phyloP scores from a whole-genome alignment of 495 filamentous ascomycete genomes.

The Pyrenula aspistea region DNA sequence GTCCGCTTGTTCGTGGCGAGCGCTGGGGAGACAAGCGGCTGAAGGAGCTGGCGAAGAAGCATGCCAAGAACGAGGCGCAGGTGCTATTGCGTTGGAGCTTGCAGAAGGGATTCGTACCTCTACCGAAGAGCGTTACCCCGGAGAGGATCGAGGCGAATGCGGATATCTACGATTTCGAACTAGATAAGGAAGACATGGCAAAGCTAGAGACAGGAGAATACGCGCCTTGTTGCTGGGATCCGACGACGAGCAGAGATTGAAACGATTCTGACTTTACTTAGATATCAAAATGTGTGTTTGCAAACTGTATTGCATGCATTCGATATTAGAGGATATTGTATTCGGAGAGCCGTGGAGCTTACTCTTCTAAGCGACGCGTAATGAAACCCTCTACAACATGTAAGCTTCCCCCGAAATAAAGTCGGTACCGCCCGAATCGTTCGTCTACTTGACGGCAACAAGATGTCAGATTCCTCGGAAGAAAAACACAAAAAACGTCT shows the following conservation, averaged over 20 bases:
- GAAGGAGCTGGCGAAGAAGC: constrained; percentile 48
- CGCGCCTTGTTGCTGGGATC: constrained; percentile 49
- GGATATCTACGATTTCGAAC: constrained; percentile 70
- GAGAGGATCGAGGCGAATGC: constrained; percentile 58
- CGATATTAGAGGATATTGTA: too few species aligned
- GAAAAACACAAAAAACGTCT: too few species aligned
- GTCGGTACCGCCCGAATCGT: too few species aligned
- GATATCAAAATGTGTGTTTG: too few species aligned
- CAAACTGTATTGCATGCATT: too few species aligned
- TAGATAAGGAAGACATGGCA: constrained; percentile 48
- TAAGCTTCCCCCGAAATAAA: too few species aligned
- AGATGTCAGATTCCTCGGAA: too few species aligned
- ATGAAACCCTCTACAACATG: too few species aligned
- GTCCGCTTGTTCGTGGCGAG: constrained; percentile 57
- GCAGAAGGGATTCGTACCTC: constrained; percentile 55
- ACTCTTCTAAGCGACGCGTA: too few species aligned
- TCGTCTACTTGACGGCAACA: too few species aligned
- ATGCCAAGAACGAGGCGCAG: constrained; percentile 65
- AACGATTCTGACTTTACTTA: too few species aligned
- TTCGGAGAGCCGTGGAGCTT: too few species aligned
- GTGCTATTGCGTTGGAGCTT: constrained; percentile 78
- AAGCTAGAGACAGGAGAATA: constrained; percentile 44
- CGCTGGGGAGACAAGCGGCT: constrained; percentile 54
- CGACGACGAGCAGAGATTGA: constrained; percentile 37
- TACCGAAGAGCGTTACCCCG: constrained; percentile 50